Percentiles rank a stretch among this genome's conserved stretches.
phyloP scores from a whole-genome alignment of 805 yeast genomes.

The Yamadazyma sp. region DNA sequence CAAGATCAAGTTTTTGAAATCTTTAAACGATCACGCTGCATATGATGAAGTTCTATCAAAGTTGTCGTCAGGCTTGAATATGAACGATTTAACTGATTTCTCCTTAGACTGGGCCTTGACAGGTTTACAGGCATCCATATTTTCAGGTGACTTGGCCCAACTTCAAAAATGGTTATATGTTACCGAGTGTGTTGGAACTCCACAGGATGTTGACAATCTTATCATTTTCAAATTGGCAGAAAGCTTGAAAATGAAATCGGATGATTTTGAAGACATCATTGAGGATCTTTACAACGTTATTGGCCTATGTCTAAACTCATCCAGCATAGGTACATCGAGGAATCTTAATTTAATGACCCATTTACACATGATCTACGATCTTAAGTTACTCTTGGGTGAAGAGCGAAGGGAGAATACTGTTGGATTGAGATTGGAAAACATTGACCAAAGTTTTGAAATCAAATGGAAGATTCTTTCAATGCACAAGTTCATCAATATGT shows the following conservation, averaged over 20 bases:
- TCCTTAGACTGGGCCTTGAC: slow-evolving; percentile 61
- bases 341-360: slow-evolving; percentile 37
- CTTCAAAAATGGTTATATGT: slow-evolving; percentile 59
- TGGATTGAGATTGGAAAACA: slow-evolving; percentile 29
- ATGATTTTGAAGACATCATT: background rate
- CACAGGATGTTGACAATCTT: slow-evolving; percentile 52
- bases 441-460: slow-evolving; percentile 51
- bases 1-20: slow-evolving; percentile 59
- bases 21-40: slow-evolving; percentile 73
- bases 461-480: slow-evolving; percentile 60
- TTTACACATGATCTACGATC: slow-evolving; percentile 37
- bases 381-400: slow-evolving; percentile 23
- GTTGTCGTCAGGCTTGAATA: slow-evolving; percentile 37
- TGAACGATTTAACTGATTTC: slow-evolving; percentile 22
- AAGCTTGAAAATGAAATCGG: background rate
- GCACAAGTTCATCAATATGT: slow-evolving; percentile 48
- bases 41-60: slow-evolving; percentile 63
- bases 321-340: slow-evolving; percentile 38
- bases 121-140: slow-evolving; percentile 75
- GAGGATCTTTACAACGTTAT: slow-evolving; percentile 41
- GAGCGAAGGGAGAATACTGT: slow-evolving; percentile 14
- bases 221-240: slow-evolving; percentile 62
- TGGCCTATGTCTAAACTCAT: slow-evolving; percentile 55
- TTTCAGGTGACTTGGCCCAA: slow-evolving; percentile 53
- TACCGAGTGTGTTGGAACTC: slow-evolving; percentile 44